Evolutionary conservation across 163 green algal species (phyloP).

Genomic region (Volvox carteri): DNA sequence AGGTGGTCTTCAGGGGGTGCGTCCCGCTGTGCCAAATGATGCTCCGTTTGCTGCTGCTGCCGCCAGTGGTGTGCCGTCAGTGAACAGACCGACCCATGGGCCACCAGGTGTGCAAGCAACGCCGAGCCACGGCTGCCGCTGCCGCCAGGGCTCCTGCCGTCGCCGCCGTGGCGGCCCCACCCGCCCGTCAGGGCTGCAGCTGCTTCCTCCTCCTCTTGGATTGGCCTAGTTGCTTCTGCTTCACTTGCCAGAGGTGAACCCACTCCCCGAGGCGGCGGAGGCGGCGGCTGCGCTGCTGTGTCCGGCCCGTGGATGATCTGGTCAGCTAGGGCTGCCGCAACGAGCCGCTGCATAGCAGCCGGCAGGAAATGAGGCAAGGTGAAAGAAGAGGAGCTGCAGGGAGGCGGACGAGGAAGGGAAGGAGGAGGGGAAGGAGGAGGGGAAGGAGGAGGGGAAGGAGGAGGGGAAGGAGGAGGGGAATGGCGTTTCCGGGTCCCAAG

Average conservation of each 20-base stretch:
- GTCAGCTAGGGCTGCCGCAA: constrained; percentile 33
- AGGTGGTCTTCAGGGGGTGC: too few relatives aligned
- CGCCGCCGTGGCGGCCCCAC: too few relatives aligned
- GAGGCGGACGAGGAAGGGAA: background rate
- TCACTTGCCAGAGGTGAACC: too few relatives aligned
- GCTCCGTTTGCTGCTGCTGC: background rate
- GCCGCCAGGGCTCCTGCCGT: background rate
- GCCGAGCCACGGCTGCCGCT: background rate
- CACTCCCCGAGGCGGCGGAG: background rate
- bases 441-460: background rate
- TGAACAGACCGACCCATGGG: background rate
- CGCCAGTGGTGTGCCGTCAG: constrained; percentile 19
- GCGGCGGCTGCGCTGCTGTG: background rate
- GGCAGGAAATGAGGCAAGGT: too few relatives aligned
- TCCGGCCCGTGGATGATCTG: constrained; percentile 28
- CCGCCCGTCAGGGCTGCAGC: too few relatives aligned
- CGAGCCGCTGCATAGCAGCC: constrained; percentile 20
- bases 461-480: background rate
- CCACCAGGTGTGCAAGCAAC: constrained; percentile 5
- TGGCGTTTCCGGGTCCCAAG: too few relatives aligned
- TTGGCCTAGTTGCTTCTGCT: too few relatives aligned
- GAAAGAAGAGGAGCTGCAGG: background rate
- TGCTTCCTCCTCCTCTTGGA: too few relatives aligned
- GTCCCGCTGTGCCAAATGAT: too few relatives aligned
- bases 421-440: background rate